phyloP scores from a whole-genome alignment of 1,284 basidiomycete species.

The Termitomyces sp. region DNA sequence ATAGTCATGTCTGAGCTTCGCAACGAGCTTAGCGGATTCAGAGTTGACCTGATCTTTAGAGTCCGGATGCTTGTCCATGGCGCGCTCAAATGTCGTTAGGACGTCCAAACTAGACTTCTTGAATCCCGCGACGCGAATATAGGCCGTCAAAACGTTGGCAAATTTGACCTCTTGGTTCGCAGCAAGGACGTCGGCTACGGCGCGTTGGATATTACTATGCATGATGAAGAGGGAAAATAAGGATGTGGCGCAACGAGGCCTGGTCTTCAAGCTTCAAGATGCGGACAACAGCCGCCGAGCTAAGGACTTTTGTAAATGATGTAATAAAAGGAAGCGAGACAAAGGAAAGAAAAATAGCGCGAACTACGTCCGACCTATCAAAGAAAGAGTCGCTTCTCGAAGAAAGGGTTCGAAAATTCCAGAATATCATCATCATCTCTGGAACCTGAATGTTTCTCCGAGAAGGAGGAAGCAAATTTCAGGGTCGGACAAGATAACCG shows the following conservation, averaged over 20 bases:
- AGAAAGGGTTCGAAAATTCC: neutral
- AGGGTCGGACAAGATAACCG: neutral
- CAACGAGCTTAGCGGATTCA: constrained; percentile 13
- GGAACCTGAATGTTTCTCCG: neutral
- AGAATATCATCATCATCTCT: neutral
- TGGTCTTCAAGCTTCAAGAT: neutral
- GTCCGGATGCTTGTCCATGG: constrained; percentile 18
- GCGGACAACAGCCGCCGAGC: neutral
- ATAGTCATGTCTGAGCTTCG: constrained; percentile 15
- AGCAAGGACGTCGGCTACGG: constrained; percentile 19
- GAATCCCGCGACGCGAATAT: constrained; percentile 17
- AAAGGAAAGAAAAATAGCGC: neutral
- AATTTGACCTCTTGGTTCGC: constrained; percentile 17
- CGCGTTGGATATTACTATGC: constrained; percentile 20
- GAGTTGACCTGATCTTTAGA: constrained; percentile 15
- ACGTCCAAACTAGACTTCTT: constrained; percentile 10
- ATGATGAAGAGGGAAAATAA: neutral
- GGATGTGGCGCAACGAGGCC: neutral
- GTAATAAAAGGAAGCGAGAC: constrained; percentile 8
- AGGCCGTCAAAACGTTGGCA: constrained; percentile 17
- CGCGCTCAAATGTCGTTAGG: constrained; percentile 17
- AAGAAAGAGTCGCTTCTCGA: neutral
- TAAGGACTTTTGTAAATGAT: constrained; percentile 5
- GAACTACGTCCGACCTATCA: neutral
- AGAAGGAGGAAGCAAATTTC: neutral